phyloP scores from a whole-genome alignment of 805 yeast species.

The Candida chilensis region DNA sequence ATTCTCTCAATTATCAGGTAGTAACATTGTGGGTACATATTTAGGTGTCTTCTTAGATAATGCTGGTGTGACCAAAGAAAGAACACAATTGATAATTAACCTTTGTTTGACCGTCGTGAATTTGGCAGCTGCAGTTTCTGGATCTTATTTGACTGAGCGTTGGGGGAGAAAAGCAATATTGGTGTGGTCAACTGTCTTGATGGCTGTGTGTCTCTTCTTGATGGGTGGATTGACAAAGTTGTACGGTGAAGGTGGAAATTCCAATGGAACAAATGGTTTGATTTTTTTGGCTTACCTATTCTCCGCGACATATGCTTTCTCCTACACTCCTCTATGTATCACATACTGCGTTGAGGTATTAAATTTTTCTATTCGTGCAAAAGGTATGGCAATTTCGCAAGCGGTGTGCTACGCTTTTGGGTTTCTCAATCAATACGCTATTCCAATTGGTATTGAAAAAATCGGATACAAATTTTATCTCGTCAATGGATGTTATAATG shows the following conservation, averaged over 20 bases:
- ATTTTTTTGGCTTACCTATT: conserved; percentile 12
- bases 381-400: conserved; percentile 12
- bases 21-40: conserved; percentile 17
- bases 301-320: conserved; percentile 11
- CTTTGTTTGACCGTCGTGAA: conserved; percentile 9
- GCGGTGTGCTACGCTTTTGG: conserved; percentile 6
- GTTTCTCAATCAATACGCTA: conserved; percentile 11
- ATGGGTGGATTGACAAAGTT: conserved; percentile 12
- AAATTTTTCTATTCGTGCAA: conserved; percentile 13
- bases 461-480: conserved; percentile 24
- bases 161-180: conserved; percentile 12
- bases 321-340: conserved; percentile 13
- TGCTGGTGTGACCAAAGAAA: conserved; percentile 13
- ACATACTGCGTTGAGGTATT: conserved; percentile 14
- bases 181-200: conserved; percentile 9
- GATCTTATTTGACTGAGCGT: conserved; percentile 11
- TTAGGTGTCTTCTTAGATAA: conserved; percentile 20
- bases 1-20: conserved; percentile 14
- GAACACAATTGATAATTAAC: conserved; percentile 14
- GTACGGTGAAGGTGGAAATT: conserved; percentile 9
- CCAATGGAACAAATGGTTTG: conserved; percentile 11
- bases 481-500: conserved; percentile 18
- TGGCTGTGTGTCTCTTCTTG: conserved; percentile 13
- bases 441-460: conserved; percentile 24
- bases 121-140: conserved; percentile 11